A percentile compares a stretch with the other conserved stretches of the same genome.
Conservation (phyloP, 179 eudicot genomes). For the Silene vulgaris region DNA sequence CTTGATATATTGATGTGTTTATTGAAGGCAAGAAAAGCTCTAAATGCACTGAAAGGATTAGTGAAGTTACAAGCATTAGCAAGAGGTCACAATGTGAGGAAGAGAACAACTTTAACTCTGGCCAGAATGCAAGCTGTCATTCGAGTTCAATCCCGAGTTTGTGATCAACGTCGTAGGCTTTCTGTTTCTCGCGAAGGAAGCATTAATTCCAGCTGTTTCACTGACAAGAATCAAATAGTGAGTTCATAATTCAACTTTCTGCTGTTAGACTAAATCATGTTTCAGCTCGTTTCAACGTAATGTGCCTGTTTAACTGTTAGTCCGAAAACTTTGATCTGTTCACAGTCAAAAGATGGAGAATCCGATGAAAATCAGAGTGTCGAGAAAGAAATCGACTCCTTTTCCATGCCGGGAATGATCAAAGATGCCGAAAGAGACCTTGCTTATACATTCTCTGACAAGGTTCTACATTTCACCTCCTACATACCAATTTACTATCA, state of each 20-base stretch:
- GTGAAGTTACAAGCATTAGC: conserved; percentile 73
- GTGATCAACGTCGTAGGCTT: conserved; percentile 72
- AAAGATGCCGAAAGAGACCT: conserved; percentile 72
- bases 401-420: conserved; percentile 48
- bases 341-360: conserved; percentile 46
- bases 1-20: no score
- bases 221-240: conserved; percentile 27
- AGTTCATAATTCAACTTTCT: conserved; percentile 17
- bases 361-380: conserved; percentile 51
- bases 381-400: conserved; percentile 49
- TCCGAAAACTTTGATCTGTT: not conserved
- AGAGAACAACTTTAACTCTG: conserved; percentile 56
- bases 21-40: conserved; percentile 72
- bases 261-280: not conserved
- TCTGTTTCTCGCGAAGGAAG: conserved; percentile 36
- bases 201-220: conserved; percentile 25
- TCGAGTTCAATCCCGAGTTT: conserved; percentile 56
- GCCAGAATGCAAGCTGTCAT: conserved; percentile 58
- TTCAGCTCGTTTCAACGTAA: no score
- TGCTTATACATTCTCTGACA: conserved; percentile 66
- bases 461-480: conserved; percentile 35
- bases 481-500: not conserved
- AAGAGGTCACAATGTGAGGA: conserved; percentile 71
- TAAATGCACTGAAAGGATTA: conserved; percentile 68
- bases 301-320: not conserved